Evolutionary conservation across 2,329 filamentous ascomycete genomes (phyloP), one percentile per base, ranked within the genome.

Genomic region (Sporothrix protearum): DNA sequence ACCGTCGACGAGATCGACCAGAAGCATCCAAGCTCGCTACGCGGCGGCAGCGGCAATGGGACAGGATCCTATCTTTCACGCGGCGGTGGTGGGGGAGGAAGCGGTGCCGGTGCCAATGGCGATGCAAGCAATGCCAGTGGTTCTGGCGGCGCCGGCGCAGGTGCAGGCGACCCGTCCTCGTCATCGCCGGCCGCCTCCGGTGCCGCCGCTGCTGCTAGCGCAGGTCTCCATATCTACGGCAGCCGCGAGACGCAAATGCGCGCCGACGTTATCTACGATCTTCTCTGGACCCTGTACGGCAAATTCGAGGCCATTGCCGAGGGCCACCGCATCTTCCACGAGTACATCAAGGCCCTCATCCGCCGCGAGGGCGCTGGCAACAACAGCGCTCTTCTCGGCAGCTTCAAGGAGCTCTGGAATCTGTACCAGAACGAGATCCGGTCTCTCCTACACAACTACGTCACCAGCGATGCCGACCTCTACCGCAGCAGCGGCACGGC

Each of bases 251-350:
- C 91, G 22, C 89, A 92, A 75, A 89, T 94, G 82, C 88, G 92
- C 22, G 91, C 91, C 16, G 92, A 93, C 76, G 92, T 97, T 36
- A 91, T 99, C 66, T 92, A 96, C 75, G 96, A 99, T 77, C 87
- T 98, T 61, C 83, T 99, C 2, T 96, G 92, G 89, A 95, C 93
- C 0, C 81, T 99, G 0, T 99, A 96, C 79, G 94, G 94, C 57
- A 97, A 97, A 77, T 98, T 99, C 75, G 96, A 98, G 80, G 93
- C 96, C 8, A 98, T 99, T 75, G 93, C 94, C 4, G 96, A 99
- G 82, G 93, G 94, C 1, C 96, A 99, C 78, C 91, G 96, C 55
- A 91, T 97, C 0, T 89, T 98, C 71, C 94, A 98, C 80, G 96
- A 98, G 79, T 92, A 96, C 63, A 91, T 97, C 77, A 91, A 91